Evolutionary conservation across 805 yeast species (phyloP).

Genomic region (Pichia phayaonensis): DNA sequence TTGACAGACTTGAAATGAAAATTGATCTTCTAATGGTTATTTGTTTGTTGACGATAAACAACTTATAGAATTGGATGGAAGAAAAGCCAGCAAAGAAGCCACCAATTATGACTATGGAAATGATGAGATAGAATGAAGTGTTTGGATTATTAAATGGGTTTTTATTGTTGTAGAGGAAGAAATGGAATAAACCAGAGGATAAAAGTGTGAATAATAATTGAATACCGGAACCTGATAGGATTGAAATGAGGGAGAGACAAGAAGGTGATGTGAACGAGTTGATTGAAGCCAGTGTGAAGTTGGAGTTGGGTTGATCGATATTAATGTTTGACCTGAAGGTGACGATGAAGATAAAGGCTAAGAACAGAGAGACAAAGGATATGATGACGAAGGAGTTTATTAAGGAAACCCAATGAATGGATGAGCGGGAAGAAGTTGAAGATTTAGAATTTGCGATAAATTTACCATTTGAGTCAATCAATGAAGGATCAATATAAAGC

Average conservation of each 20-base stretch:
- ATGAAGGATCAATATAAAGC: slow-evolving; percentile 35
- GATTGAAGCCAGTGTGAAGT: slow-evolving; percentile 9
- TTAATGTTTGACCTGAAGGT: slow-evolving; percentile 44
- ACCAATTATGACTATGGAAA: slow-evolving; percentile 55
- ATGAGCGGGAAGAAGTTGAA: neutral
- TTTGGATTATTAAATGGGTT: slow-evolving; percentile 30
- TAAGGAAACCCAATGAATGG: slow-evolving; percentile 72
- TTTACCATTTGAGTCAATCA: slow-evolving; percentile 23
- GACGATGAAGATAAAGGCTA: slow-evolving; percentile 53
- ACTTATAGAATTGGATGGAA: slow-evolving; percentile 55
- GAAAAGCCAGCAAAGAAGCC: slow-evolving; percentile 70
- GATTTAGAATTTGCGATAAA: slow-evolving; percentile 30
- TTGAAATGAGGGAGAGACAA: slow-evolving; percentile 40
- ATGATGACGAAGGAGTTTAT: slow-evolving; percentile 65
- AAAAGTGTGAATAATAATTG: slow-evolving; percentile 61
- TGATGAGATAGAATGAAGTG: slow-evolving; percentile 36
- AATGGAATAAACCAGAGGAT: slow-evolving; percentile 51
- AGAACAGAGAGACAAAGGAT: slow-evolving; percentile 52
- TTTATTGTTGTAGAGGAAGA: slow-evolving; percentile 32
- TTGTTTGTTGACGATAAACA: slow-evolving; percentile 36
- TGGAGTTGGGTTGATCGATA: slow-evolving; percentile 1
- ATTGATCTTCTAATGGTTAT: slow-evolving; percentile 27
- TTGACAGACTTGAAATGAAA: slow-evolving; percentile 36
- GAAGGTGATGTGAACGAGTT: slow-evolving; percentile 40
- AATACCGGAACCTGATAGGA: slow-evolving; percentile 64